Percentiles rank a stretch among this genome's conserved stretches.
Evolutionary conservation across 1,284 basidiomycete species (phyloP).

Genomic region (Tylopilus orsonianus): DNA sequence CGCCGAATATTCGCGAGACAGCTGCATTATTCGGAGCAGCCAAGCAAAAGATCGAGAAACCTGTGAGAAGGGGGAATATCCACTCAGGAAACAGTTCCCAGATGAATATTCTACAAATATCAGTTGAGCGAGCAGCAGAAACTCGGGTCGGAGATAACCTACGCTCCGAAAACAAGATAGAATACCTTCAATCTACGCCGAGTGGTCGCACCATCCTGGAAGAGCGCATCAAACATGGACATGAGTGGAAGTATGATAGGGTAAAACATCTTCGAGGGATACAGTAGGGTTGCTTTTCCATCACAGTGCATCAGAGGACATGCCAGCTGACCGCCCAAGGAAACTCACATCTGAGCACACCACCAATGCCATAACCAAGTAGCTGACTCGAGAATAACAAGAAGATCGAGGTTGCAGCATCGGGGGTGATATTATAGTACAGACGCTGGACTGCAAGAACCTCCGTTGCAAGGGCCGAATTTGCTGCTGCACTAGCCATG

Average conservation of each 20-base stretch:
- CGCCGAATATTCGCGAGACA: slow-evolving; percentile 60
- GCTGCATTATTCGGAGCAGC: slow-evolving; percentile 47
- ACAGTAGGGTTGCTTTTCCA: slow-evolving; percentile 47
- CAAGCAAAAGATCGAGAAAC: slow-evolving; percentile 57
- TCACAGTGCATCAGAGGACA: slow-evolving; percentile 18
- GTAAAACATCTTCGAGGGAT: slow-evolving; percentile 68
- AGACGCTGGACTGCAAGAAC: slow-evolving; percentile 63
- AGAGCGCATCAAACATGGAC: slow-evolving; percentile 57
- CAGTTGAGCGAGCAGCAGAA: not conserved
- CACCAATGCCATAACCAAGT: slow-evolving; percentile 59
- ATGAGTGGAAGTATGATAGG: slow-evolving; percentile 53
- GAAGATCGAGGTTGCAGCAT: slow-evolving; percentile 54
- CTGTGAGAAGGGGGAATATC: slow-evolving; percentile 50
- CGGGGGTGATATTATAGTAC: slow-evolving; percentile 56
- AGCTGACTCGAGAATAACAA: slow-evolving; percentile 62
- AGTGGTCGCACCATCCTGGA: slow-evolving; percentile 46
- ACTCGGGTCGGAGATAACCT: not conserved
- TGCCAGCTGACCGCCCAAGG: slow-evolving; percentile 6
- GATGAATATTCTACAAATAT: slow-evolving; percentile 42
- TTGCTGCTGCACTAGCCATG: slow-evolving; percentile 65
- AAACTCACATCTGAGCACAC: slow-evolving; percentile 49
- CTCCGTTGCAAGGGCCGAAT: slow-evolving; percentile 63
- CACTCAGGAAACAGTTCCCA: slow-evolving; percentile 56
- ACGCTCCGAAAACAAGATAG: slow-evolving; percentile 49
- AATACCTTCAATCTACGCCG: slow-evolving; percentile 47